These are phyloP conservation scores for Stramenopiles sp. DNA, from an alignment of 352 stramenopile genomes.

Conservation along the genomic window DNA sequence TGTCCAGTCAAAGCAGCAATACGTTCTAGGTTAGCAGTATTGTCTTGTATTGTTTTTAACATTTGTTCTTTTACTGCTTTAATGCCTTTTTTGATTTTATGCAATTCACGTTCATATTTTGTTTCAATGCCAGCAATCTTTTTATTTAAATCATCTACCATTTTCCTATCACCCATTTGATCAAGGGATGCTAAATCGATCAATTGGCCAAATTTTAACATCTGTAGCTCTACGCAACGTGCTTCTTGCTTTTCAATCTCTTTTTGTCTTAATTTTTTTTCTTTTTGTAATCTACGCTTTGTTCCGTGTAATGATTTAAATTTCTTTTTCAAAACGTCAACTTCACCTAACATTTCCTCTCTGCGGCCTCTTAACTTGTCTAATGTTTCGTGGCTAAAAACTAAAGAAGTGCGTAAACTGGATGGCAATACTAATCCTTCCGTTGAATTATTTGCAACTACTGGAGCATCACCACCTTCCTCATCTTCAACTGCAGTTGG, in stretches of 20 bases:
- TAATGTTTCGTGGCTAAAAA: constrained; percentile 43
- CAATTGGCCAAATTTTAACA: constrained; percentile 33
- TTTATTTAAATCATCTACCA: constrained; percentile 37
- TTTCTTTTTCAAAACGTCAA: constrained; percentile 50
- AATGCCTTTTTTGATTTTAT: constrained; percentile 13
- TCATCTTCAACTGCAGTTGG: constrained; percentile 12
- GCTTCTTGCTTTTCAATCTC: constrained; percentile 38
- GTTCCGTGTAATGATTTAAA: constrained; percentile 63
- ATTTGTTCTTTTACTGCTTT: constrained; percentile 35
- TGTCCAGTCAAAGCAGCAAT: constrained; percentile 45
- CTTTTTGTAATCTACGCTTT: constrained; percentile 47
- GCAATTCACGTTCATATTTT: constrained; percentile 31
- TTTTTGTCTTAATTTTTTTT: constrained; percentile 44
- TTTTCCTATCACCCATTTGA: constrained; percentile 45
- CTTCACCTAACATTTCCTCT: constrained; percentile 48
- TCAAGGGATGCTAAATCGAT: constrained; percentile 50
- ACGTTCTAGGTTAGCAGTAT: constrained; percentile 48
- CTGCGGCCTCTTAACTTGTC: constrained; percentile 41
- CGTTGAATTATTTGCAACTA: constrained; percentile 6
- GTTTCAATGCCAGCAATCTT: constrained; percentile 47
- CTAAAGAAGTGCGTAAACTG: constrained; percentile 22
- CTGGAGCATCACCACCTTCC: too few species aligned
- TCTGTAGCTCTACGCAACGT: constrained; percentile 25
- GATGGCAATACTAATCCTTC: background rate
- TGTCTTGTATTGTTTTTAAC: constrained; percentile 48